phyloP scores from a whole-genome alignment of 495 filamentous ascomycete species.

The Penicillium crystallinum region DNA sequence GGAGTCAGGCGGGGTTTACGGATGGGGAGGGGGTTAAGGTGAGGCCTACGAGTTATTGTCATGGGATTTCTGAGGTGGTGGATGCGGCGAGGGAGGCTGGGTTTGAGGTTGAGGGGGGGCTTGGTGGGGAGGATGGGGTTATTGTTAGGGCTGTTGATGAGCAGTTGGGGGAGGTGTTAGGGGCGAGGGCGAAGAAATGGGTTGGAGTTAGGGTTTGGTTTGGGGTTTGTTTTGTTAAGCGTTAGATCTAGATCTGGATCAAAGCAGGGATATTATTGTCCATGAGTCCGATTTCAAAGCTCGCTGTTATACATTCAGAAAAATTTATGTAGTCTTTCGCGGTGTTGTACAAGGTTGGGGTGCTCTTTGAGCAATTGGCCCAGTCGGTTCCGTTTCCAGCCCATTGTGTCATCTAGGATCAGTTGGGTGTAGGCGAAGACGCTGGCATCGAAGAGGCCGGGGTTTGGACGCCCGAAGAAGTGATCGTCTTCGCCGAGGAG shows the following conservation, averaged over 20 bases:
- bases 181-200: conserved; percentile 62
- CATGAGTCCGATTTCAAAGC: neutral
- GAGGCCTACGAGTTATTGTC: conserved; percentile 55
- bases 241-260: conserved; percentile 4
- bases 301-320: conserved; percentile 23
- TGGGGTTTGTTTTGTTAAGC: conserved; percentile 53
- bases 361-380: conserved; percentile 35
- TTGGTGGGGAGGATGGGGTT: conserved; percentile 7
- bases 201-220: conserved; percentile 63
- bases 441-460: conserved; percentile 76
- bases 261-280: conserved; percentile 13
- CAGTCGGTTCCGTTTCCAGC: conserved; percentile 51
- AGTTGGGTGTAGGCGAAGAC: conserved; percentile 91
- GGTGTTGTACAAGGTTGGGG: conserved; percentile 51
- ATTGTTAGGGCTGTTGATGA: conserved; percentile 49
- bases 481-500: conserved; percentile 59
- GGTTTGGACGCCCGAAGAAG: conserved; percentile 60
- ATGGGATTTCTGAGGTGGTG: conserved; percentile 51
- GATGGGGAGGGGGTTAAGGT: conserved; percentile 57
- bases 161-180: conserved; percentile 44
- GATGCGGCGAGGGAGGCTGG: conserved; percentile 48
- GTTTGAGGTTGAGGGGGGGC: conserved; percentile 40
- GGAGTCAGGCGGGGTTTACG: conserved; percentile 64
- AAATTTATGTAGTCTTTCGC: conserved; percentile 41
- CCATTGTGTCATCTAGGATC: conserved; percentile 56